These are phyloP conservation scores for Ochromonas danica DNA, from an alignment of 108 stramenopile species.

Conservation along the genomic window DNA sequence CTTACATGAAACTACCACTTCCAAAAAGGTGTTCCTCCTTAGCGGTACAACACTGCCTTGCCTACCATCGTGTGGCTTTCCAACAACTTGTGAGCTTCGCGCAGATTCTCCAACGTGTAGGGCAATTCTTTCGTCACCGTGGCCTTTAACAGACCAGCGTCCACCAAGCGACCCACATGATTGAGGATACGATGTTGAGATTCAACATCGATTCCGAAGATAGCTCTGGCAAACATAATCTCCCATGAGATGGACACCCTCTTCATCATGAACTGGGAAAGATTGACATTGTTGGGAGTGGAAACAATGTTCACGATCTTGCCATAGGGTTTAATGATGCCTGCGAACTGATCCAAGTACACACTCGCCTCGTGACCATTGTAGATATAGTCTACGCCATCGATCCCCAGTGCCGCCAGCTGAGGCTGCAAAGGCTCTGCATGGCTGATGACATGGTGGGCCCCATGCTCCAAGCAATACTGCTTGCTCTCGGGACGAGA, in stretches of 20 bases:
- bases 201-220: slow-evolving; percentile 1
- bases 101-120: too few species aligned
- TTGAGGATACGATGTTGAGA: slow-evolving; percentile 7
- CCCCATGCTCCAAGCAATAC: slow-evolving; percentile 29
- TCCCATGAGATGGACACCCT: slow-evolving; percentile 1
- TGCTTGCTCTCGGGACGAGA: slow-evolving; percentile 35
- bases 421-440: neutral
- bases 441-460: slow-evolving; percentile 23
- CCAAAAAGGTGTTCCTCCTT: too few species aligned
- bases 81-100: too few species aligned
- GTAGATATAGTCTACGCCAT: neutral
- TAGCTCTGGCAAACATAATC: slow-evolving; percentile 32
- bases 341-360: neutral
- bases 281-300: slow-evolving; percentile 22
- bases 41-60: too few species aligned
- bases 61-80: too few species aligned
- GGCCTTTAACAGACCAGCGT: neutral
- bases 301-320: neutral
- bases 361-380: neutral
- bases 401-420: slow-evolving; percentile 23
- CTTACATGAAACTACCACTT: too few species aligned
- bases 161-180: slow-evolving; percentile 18
- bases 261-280: neutral
- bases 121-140: neutral
- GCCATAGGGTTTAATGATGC: neutral